Base-by-base conservation (phyloP, 768 basidiomycete species). In the Lyophyllum shimeji region DNA sequence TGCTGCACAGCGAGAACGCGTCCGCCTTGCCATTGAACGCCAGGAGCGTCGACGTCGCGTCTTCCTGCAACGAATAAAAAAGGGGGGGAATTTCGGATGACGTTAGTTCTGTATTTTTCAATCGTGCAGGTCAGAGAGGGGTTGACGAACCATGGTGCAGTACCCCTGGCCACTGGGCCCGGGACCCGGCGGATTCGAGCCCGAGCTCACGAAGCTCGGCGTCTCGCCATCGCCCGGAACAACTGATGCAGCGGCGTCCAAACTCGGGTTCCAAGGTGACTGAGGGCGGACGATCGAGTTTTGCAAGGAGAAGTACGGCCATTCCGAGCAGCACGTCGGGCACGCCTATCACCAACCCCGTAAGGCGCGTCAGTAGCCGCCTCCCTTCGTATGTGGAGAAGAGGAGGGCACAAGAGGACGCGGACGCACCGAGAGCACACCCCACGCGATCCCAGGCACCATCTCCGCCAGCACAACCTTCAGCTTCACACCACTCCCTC, bases 161-260 rank as follows among this genome's bases (percentile, higher is more conserved):
- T 75, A 77, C 0, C 67, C 62, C 57, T 76, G 76, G 25, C n/a
- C n/a, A n/a, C n/a, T n/a, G n/a, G 71, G 67, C 1, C 76, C 76
- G 1, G 77, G 74, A 65, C 76, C 77, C 1, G 74, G 69, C 45
- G 75, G 76, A 47, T 72, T 73, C 15, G 74, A 76, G 1, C 76
- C 72, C 15, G 74, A 76, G 1, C 76, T 74, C n/a, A 78, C 74
- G 52, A 79, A 79, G 42, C 68, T 70, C 24, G 75, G 75, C 3
- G 75, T 76, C 60, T 79, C 74, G 37, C 77, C 77, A 48, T 73
- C 70, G 15, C 67, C 63, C 9, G 75, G 68, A 17, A 65, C 67
- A 9, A 67, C 71, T 7, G 75, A 75, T n/a, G n/a, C n/a, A 7
- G 76, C 66, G 69, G 77, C 74, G 37, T 73, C 63, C 54, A 76